A percentile compares a stretch with the other conserved stretches of the same genome.
These are phyloP conservation scores for Scenedesmus sp. DNA, from an alignment of 163 green algal species.

Conservation along the genomic window DNA sequence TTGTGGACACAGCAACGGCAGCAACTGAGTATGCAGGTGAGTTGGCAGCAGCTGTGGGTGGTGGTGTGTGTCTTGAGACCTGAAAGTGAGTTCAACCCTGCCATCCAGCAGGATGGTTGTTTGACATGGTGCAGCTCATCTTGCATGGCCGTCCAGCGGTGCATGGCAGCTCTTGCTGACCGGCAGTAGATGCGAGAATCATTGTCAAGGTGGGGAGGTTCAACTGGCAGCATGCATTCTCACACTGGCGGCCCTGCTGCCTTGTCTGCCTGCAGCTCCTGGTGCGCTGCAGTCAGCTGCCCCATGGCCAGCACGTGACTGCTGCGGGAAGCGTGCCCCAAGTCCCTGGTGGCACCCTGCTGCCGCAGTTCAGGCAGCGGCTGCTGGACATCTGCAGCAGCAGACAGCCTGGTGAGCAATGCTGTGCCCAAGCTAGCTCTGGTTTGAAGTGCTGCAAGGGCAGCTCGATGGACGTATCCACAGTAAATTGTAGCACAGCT, in stretches of 20 bases:
- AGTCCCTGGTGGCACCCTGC: background rate
- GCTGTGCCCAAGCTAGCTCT: background rate
- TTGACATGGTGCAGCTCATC: background rate
- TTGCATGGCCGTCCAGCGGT: background rate
- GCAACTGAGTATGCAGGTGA: slow-evolving; percentile 8
- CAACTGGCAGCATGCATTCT: background rate
- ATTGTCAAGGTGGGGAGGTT: background rate
- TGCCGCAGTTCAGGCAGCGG: slow-evolving; percentile 25
- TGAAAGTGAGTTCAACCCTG: too few relatives aligned
- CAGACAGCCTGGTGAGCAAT: slow-evolving; percentile 9
- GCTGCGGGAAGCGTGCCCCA: background rate
- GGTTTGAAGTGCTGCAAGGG: background rate
- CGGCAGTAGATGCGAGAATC: background rate
- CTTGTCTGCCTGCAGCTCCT: background rate
- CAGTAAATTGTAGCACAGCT: too few relatives aligned
- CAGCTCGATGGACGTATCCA: too few relatives aligned
- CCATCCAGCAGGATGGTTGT: background rate
- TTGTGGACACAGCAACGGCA: slow-evolving; percentile 24
- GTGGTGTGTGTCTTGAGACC: too few relatives aligned
- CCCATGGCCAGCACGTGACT: background rate
- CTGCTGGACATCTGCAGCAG: slow-evolving; percentile 25
- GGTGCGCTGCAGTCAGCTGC: background rate
- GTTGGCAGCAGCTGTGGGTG: background rate
- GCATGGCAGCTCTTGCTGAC: too few relatives aligned
- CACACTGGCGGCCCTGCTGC: background rate